Evolutionary conservation across 257 asterid species (phyloP), one percentile per base, ranked within the genome.

Genomic region (Jasminum sambac): DNA sequence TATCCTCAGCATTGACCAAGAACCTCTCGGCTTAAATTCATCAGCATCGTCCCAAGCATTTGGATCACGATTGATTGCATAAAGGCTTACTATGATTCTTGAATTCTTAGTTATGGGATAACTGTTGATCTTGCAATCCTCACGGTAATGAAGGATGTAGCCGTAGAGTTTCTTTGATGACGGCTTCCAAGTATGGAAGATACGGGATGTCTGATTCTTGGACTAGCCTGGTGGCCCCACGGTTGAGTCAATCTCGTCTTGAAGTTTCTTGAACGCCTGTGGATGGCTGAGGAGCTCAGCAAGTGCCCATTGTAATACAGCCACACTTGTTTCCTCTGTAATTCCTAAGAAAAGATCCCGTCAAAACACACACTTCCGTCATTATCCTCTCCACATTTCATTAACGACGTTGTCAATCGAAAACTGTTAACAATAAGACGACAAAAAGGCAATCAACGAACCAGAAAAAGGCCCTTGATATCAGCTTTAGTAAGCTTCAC

Each of bases 221-320:
- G 10, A 59, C 73, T 16, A 75, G 57, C 34, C 70, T 75, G 24
- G 6, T 19, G 24, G 11, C 1, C 85, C 85, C 7, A 74, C 82
- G 1, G 60, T 63, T 1, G 17, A 8, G 12, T 66, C 34, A 21
- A 81, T 74, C 63, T 77, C 80, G 8, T 67, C 19, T 23, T 70
- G 73, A 5, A 74, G 80, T 17, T 67, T 77, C 64, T 71, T 44
- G 2, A 57, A 17, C 1, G 68, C 64, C 5, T 61, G 40, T 40
- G 82, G 82, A 71, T 81, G 75, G 72, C 76, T 69, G 11, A 73
- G 64, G 9, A 77, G 72, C 72, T 74, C 78, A 7, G 82, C 77
- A 17, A 74, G 10, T 63, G 76, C 79, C 85, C 82, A 77, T 41
- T 67, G 72, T 60, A 73, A 39, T n/a, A n/a, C n/a, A 21, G 70